A percentile compares a stretch with the other conserved stretches of the same genome.
Conservation (phyloP, 2,329 filamentous ascomycete genomes). For the Myriosclerotinia curreyana region DNA sequence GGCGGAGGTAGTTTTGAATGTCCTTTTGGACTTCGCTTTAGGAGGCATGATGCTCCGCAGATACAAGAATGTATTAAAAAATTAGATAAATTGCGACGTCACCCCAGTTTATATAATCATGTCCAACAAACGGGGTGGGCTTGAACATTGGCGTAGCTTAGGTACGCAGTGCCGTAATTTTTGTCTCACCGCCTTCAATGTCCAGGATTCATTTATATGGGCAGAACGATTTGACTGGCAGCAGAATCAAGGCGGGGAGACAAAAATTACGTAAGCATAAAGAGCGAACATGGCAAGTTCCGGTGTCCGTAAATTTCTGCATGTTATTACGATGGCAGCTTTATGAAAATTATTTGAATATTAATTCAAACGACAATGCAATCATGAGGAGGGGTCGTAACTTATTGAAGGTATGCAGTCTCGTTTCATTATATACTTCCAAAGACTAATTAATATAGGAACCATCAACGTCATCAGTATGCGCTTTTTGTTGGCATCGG, state of each 20-base stretch:
- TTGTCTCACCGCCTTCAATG: no score
- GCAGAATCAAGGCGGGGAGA: no score
- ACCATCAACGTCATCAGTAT: conserved; percentile 34
- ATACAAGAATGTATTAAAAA: conserved; percentile 4
- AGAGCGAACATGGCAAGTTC: background rate
- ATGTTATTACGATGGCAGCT: conserved; percentile 6
- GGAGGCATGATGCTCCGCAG: conserved; percentile 35
- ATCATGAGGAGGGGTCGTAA: conserved; percentile 35
- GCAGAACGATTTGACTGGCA: no score
- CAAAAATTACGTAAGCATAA: no score
- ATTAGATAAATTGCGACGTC: background rate
- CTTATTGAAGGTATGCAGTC: conserved; percentile 32
- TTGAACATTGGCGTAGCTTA: no score
- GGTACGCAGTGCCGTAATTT: no score
- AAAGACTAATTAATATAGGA: conserved; percentile 29
- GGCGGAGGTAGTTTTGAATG: conserved; percentile 29
- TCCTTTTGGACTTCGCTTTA: conserved; percentile 36
- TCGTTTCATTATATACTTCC: no score
- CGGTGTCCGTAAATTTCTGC: conserved; percentile 27
- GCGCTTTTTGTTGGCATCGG: conserved; percentile 39
- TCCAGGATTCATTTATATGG: no score
- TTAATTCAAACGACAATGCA: conserved; percentile 27
- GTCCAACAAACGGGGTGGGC: background rate
- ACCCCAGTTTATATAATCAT: background rate
- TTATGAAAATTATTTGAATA: conserved; percentile 18